Conservation (phyloP, 2,329 filamentous ascomycete genomes). For the Neobulgaria alba region DNA sequence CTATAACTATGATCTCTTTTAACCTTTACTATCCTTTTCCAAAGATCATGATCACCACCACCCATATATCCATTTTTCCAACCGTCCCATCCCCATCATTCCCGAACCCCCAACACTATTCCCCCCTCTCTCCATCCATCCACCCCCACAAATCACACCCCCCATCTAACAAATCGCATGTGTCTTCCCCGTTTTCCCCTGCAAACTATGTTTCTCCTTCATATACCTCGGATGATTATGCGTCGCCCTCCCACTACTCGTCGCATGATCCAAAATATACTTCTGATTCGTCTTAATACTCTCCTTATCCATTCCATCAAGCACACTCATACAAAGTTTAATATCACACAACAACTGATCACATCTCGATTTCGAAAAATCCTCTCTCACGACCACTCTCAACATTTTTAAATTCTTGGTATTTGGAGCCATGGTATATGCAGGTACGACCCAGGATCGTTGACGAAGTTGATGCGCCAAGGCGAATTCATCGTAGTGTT, state of each 20-base stretch:
- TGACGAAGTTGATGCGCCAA: slow-evolving; percentile 79
- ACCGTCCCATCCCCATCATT: too few relatives aligned
- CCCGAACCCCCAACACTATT: too few relatives aligned
- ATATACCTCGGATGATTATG: slow-evolving; percentile 44
- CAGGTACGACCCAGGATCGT: slow-evolving; percentile 86
- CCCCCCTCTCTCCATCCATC: too few relatives aligned
- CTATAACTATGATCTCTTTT: too few relatives aligned
- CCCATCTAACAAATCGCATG: slow-evolving; percentile 68
- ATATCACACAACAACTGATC: slow-evolving; percentile 73
- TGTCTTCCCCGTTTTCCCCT: slow-evolving; percentile 86
- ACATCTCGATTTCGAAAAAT: slow-evolving; percentile 76
- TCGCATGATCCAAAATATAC: slow-evolving; percentile 51
- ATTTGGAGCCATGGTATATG: slow-evolving; percentile 79
- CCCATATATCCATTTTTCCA: too few relatives aligned
- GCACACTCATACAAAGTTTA: slow-evolving; percentile 62
- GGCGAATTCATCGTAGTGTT: slow-evolving; percentile 65
- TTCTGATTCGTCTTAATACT: slow-evolving; percentile 61
- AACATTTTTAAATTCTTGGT: slow-evolving; percentile 81
- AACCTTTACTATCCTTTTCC: too few relatives aligned
- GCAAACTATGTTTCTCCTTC: slow-evolving; percentile 76
- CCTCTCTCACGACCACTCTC: slow-evolving; percentile 84
- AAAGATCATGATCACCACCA: too few relatives aligned
- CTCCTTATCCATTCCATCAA: slow-evolving; percentile 67
- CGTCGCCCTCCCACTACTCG: slow-evolving; percentile 41
- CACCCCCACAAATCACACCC: too few relatives aligned